phyloP scores from a whole-genome alignment of 192 early-diverging fungal species.

The Backusella parvicylindrica region DNA sequence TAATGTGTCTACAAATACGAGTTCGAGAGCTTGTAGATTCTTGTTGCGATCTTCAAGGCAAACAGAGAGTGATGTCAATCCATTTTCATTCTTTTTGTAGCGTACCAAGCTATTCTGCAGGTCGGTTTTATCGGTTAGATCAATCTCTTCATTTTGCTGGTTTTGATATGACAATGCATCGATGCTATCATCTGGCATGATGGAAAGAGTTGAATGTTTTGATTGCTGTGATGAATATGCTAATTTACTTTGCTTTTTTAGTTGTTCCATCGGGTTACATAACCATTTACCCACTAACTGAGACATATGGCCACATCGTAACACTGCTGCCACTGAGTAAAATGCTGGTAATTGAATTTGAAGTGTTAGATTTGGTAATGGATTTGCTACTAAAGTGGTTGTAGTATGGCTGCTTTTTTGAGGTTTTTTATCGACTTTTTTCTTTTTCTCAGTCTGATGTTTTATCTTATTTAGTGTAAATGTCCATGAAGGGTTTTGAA shows the following conservation, averaged over 20 bases:
- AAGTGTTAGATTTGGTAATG: background rate
- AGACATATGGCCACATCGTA: background rate
- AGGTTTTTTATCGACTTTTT: background rate
- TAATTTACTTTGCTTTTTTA: background rate
- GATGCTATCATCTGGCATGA: background rate
- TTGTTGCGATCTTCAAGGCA: background rate
- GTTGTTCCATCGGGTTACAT: conserved; percentile 5
- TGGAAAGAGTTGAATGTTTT: background rate
- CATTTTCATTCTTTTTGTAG: background rate
- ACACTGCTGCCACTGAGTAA: background rate
- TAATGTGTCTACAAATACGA: background rate
- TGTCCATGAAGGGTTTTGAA: background rate
- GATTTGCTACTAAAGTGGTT: background rate
- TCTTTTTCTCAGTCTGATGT: background rate
- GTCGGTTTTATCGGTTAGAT: background rate
- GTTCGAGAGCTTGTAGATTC: background rate
- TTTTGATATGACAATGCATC: background rate
- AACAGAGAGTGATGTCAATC: background rate
- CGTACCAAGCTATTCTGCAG: background rate
- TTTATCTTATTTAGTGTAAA: background rate
- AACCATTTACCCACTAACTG: background rate
- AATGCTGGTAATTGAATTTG: background rate
- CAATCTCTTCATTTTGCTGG: background rate
- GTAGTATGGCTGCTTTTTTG: background rate
- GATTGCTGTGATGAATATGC: background rate